Base-by-base conservation (phyloP, 2,329 filamentous ascomycete species). In the Diaporthe batatas region DNA sequence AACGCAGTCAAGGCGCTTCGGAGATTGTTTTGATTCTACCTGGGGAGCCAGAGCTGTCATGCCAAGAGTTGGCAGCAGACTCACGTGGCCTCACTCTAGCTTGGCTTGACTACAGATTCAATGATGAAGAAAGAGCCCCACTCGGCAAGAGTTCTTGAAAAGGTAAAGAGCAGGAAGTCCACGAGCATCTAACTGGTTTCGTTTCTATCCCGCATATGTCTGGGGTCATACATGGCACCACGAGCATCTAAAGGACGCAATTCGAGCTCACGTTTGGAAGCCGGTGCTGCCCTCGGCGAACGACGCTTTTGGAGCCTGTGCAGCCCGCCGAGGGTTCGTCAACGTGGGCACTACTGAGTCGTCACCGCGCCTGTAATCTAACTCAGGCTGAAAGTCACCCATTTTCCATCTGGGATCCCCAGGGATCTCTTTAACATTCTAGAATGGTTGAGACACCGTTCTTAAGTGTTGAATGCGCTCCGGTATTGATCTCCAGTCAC, bases 281-380 rank as follows among this genome's bases (percentile, higher is more conserved):
- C n/a, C 47, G 29, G 29, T 29, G 34, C 21, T 39, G 21, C 12
- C 16, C 47, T 25, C 29, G 47, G 62, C 18, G 62, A 39, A 10
- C 16, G 11, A 8, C 29, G 36, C 29, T 8, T 49, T 51, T 10
- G 3, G 2, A 16, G 32, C 29, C 62, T 25, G 16, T n/a, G 29
- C 21, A 12, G 62, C 11, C 14, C 21, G 32, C 57, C 36, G 32
- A 36, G 8, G 21, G 44, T 18, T 67, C 62, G 62, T 53, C 53
- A 53, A 53, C 47, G 62, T 51, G 62, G 44, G 34, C 47, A 67
- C 32, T 25, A 11, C 44, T 65, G 62, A 65, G 44, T 65, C 59
- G 42, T 65, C n/a, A 65, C n/a, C 11, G 11, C 23, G 21, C 42
- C 59, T 65, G 59, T 44, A 64, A 64, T 64, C 59, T 64, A 21